Base-by-base conservation (phyloP, 306 rosid species). In the Casuarina equisetifolia region DNA sequence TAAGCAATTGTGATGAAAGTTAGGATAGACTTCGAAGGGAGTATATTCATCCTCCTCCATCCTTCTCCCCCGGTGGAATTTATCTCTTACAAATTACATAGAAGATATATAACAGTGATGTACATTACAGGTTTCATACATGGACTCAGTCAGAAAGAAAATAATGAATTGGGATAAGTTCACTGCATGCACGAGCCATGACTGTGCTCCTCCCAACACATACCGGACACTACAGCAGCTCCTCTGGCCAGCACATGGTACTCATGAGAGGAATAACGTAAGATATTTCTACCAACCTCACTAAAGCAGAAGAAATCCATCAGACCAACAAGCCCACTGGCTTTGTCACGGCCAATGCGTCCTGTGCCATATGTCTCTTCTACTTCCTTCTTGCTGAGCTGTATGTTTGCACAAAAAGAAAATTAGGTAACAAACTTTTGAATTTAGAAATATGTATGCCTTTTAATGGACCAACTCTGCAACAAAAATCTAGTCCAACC, bases 281-380 rank as follows among this genome's bases (percentile, higher is more conserved):
- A 58, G 20, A 45, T 42, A 64, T 48, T 59, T 54, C 74, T 74
- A 87, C 92, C 58, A 51, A 92, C 98, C 97, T 94, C 98, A 75
- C 97, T 94, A 79, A 94, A 92, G 88, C 98, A 94, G 85, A 94
- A 94, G 84, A 94, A 89, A 88, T 94, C 98, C 98, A 94, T 94
- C 84, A 94, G 84, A 79, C 91, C 92, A 85, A 87, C 95, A 81
- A 94, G 97, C n/a, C 86, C 84, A 54, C 81, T 90, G 49, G 97
- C 97, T 79, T 94, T 95, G 80, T 94, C 98, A 64, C 93, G 97
- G 72, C 98, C 98, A 79, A 94, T 92, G 81, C 84, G 97, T 0
- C 97, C 87, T 17, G 97, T 90, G 75, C 98, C 98, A 76, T 94
- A 94, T 9, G 84, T 75, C 48, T 87, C 90, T 39, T 78, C 82